A percentile compares a stretch with the other conserved stretches of the same genome.
These are phyloP conservation scores for Ceratocystis smalleyi DNA, from an alignment of 2,329 filamentous ascomycete genomes.

Conservation along the genomic window DNA sequence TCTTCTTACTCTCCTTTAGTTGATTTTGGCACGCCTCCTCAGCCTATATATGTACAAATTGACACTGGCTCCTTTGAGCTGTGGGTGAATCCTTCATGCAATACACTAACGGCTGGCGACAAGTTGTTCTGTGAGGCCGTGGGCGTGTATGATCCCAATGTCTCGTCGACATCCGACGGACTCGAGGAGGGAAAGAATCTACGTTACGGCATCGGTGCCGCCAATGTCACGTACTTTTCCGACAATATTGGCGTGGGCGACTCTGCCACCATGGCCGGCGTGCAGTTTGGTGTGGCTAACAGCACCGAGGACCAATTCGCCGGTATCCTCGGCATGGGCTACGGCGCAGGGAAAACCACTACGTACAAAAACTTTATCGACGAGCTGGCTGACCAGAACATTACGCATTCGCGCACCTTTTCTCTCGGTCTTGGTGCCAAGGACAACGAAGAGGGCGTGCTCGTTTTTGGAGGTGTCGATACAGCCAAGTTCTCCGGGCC, in stretches of 20 bases:
- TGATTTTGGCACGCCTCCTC: conserved; percentile 38
- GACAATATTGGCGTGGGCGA: conserved; percentile 32
- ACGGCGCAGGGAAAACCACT: conserved; percentile 35
- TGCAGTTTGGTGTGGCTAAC: conserved; percentile 53
- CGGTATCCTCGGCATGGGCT: conserved; percentile 61
- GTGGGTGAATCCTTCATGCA: conserved; percentile 47
- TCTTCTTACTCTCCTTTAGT: conserved; percentile 19
- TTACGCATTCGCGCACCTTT: conserved; percentile 47
- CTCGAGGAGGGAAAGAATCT: conserved; percentile 28
- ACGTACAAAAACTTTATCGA: conserved; percentile 38
- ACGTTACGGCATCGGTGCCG: conserved; percentile 36
- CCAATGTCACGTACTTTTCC: conserved; percentile 34
- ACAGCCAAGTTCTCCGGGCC: conserved; percentile 46
- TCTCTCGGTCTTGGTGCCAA: conserved; percentile 50
- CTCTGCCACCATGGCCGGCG: conserved; percentile 30
- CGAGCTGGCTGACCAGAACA: conserved; percentile 33
- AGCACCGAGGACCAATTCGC: conserved; percentile 32
- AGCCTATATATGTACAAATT: conserved; percentile 38
- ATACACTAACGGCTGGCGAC: conserved; percentile 29
- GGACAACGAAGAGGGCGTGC: conserved; percentile 42
- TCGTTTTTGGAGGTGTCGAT: conserved; percentile 55
- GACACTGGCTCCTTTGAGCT: conserved; percentile 47
- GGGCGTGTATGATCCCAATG: conserved; percentile 30
- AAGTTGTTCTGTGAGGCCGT: conserved; percentile 31
- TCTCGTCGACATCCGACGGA: conserved; percentile 27